Evolutionary conservation across 345 rosid genomes (phyloP), one percentile per base, ranked within the genome.

Genomic region (Mangifera indica): DNA sequence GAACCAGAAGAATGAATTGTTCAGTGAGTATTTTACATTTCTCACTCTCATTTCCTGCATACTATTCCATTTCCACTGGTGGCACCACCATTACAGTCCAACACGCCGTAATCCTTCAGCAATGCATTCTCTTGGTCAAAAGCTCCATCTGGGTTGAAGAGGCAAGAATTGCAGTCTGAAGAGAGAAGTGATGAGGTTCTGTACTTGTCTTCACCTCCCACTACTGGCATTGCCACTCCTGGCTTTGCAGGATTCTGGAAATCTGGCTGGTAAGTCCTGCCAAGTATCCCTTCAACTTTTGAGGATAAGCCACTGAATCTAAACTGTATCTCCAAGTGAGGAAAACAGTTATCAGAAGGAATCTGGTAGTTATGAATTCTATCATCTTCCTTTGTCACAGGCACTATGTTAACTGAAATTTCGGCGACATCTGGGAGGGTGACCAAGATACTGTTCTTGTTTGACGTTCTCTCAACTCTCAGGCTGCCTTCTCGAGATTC

Each of bases 321-420:
- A 77, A 88, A 88, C 9, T 90, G 91, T 20, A 84, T 86, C 56
- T 90, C 89, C 55, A 88, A 77, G 82, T 90, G 93, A 40, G 85
- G 88, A 63, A 92, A 87, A 63, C 91, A 87, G 63, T 90, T 84
- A 21, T 86, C 29, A 14, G 79, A 72, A 24, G 92, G 91, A 24
- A 90, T 74, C 60, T 84, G 87, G 77, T 87, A 90, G 72, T 72
- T 85, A 49, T 85, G 90, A 58, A 86, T 60, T 20, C 78, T 84
- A 59, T 92, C 87, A 51, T 89, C 96, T 84, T 92, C 91, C 74
- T 86, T 81, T 0, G 86, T 90, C 8, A 92, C 89, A 5, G 93
- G 93, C 57, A 90, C 88, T 1, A 81, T 93, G 69, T 80, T 88
- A 71, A 92, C 77, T 61, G 79, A 80, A 51, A 89, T 84, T 80